Evolutionary conservation across 2,329 filamentous ascomycete genomes (phyloP).

Genomic region (Ophiostoma ips): DNA sequence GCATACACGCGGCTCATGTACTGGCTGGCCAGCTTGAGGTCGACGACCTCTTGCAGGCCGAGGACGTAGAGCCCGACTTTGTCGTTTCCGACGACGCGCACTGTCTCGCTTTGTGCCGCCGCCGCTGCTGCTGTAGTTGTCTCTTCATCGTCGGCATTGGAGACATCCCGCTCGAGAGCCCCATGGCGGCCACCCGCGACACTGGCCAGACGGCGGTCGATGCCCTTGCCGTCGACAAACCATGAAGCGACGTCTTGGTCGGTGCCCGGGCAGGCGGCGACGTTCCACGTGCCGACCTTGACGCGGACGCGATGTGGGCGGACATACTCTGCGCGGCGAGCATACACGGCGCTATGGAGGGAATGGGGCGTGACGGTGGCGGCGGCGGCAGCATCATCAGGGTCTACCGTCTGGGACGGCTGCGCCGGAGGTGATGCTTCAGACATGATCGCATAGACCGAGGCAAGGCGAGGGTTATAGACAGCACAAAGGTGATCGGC

Average conservation of each 20-base stretch:
- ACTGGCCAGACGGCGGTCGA: slow-evolving; percentile 48
- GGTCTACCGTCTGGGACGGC: slow-evolving; percentile 21
- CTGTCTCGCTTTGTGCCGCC: slow-evolving; percentile 12
- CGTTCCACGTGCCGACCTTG: slow-evolving; percentile 93
- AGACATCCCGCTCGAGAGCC: slow-evolving; percentile 25
- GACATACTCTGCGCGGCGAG: slow-evolving; percentile 66
- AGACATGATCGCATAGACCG: not conserved
- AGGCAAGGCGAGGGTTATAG: not conserved
- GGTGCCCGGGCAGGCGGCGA: slow-evolving; percentile 68
- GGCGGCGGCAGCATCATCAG: slow-evolving; percentile 26
- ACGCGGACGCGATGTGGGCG: slow-evolving; percentile 61
- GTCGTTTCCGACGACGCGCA: slow-evolving; percentile 41
- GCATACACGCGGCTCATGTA: slow-evolving; percentile 59
- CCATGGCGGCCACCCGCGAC: slow-evolving; percentile 31
- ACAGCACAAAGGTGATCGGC: not conserved
- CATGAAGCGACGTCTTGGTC: slow-evolving; percentile 79
- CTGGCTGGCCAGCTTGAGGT: slow-evolving; percentile 66
- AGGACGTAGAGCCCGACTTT: slow-evolving; percentile 83
- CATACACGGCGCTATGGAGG: slow-evolving; percentile 52
- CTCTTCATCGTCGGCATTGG: slow-evolving; percentile 30
- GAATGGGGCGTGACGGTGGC: slow-evolving; percentile 29
- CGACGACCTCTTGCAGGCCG: slow-evolving; percentile 83
- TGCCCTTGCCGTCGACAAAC: slow-evolving; percentile 68
- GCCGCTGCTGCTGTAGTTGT: slow-evolving; percentile 19
- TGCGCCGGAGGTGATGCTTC: not conserved